Evolutionary conservation across 371 early-diverging fungal species (phyloP), one percentile per base, ranked within the genome.

Genomic region (Circinella umbellata): DNA sequence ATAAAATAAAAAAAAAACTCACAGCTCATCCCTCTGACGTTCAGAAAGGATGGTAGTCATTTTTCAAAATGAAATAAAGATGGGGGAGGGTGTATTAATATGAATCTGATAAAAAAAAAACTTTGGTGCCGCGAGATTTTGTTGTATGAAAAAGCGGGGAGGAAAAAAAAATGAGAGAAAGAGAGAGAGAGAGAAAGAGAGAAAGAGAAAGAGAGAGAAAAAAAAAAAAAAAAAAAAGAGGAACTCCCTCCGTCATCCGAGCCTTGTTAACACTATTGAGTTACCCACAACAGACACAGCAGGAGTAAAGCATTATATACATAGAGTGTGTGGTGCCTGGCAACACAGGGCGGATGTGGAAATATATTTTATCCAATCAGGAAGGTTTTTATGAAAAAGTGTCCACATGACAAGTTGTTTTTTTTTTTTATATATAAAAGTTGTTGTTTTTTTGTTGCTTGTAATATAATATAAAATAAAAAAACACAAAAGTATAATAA

Each of bases 21-120:
- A 90, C 89, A 92, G 84, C 77, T 92, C 92, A 68, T 90, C 89
- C 72, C 88, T 86, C 83, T 92, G 91, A 73, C 92, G 85, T 66
- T 90, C 89, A 70, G 88, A 89, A 68, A 92, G 86, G 35, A 90
- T 81, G 65, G 86, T 82, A 27, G 83, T 80, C 83, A 86, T 86
- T 47, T 34, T n/a, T 51, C 15, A 5, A 5, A 51, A 51, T 34
- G 20, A 65, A 36, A 47, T n/a, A 59, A 4, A 11, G 47, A 66
- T 18, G 34, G 42, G 42, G 48, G 27, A 64, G 64, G 34, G 54
- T 54, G 47, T 47, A 15, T 47, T 27, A 42, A 42, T 6, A 42
- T 42, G 42, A 42, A 11, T 9, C 11, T 42, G 11, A 42, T 42
- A 11, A 42, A 42, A 11, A 11, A 42, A 42, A 53, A 27, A 27